Conservation (phyloP, 352 stramenopile genomes). For the Globisporangium radiosum region DNA sequence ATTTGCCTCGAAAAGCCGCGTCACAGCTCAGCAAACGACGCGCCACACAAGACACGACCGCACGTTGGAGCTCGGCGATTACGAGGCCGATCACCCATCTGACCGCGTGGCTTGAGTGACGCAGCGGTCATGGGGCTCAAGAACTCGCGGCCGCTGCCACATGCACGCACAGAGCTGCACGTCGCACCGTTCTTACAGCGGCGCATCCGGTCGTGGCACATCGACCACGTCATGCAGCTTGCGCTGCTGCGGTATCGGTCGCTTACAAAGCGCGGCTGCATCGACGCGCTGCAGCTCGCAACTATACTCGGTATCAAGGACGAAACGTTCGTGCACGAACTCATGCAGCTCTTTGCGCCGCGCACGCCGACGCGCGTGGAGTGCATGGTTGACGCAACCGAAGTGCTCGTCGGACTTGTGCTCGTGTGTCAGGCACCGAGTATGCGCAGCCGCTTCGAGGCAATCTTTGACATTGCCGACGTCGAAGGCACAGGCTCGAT, state of each 20-base stretch:
- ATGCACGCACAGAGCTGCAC: slow-evolving; percentile 32
- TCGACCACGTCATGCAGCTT: slow-evolving; percentile 40
- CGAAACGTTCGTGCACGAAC: slow-evolving; percentile 31
- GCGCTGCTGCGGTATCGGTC: slow-evolving; percentile 43
- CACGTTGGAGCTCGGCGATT: too few relatives aligned
- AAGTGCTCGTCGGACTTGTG: slow-evolving; percentile 52
- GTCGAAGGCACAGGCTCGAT: slow-evolving; percentile 24
- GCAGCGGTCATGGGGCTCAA: slow-evolving; percentile 36
- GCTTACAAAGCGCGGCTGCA: slow-evolving; percentile 49
- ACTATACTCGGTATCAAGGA: slow-evolving; percentile 47
- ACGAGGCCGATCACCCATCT: too few relatives aligned
- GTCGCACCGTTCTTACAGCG: slow-evolving; percentile 41
- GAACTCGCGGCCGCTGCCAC: slow-evolving; percentile 46
- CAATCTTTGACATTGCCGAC: slow-evolving; percentile 61
- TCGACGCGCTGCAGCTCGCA: slow-evolving; percentile 49
- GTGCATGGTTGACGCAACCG: slow-evolving; percentile 67
- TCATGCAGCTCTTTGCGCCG: slow-evolving; percentile 48
- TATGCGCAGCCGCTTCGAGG: slow-evolving; percentile 58
- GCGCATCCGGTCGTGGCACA: slow-evolving; percentile 49
- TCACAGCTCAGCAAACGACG: too few relatives aligned
- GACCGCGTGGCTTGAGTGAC: too few relatives aligned
- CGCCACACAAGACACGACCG: too few relatives aligned
- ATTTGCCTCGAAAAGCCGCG: too few relatives aligned
- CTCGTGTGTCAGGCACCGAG: slow-evolving; percentile 55
- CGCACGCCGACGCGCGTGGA: slow-evolving; percentile 47